Evolutionary conservation across 1,284 basidiomycete species (phyloP).

Genomic region (Pseudozyma thailandica): DNA sequence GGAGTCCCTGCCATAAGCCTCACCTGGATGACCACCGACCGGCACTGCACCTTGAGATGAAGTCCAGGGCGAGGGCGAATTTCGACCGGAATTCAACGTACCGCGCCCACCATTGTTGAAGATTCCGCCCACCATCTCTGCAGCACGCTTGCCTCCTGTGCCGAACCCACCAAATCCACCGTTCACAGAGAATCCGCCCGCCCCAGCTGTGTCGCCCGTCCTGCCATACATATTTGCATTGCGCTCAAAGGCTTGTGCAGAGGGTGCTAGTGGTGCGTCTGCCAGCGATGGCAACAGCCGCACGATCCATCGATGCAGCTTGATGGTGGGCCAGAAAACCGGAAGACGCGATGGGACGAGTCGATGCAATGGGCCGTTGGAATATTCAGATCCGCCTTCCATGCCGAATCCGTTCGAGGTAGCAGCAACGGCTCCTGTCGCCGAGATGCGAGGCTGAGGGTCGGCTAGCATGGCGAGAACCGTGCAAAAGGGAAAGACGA

Average conservation of each 20-base stretch:
- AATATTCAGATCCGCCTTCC: conserved; percentile 20
- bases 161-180: conserved; percentile 42
- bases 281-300: conserved; percentile 23
- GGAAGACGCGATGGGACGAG: conserved; percentile 61
- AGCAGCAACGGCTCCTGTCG: conserved; percentile 38
- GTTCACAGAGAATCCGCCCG: conserved; percentile 27
- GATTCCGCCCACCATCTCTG: conserved; percentile 51
- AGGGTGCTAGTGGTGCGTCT: conserved; percentile 21
- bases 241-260: conserved; percentile 35
- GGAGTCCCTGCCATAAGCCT: conserved; percentile 8
- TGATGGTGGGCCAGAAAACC: conserved; percentile 63
- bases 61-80: conserved; percentile 27
- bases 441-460: conserved; percentile 56
- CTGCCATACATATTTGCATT: conserved; percentile 32
- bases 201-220: conserved; percentile 7
- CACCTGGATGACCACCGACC: conserved; percentile 3
- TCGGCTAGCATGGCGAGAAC: conserved; percentile 63
- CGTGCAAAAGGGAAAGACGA: conserved; percentile 64
- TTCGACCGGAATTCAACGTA: conserved; percentile 24
- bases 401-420: conserved; percentile 20
- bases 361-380: conserved; percentile 41
- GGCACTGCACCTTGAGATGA: conserved; percentile 18
- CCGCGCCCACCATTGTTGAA: conserved; percentile 36
- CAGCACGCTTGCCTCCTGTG: conserved; percentile 39
- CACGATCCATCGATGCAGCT: conserved; percentile 38